A percentile compares a stretch with the other conserved stretches of the same genome.
Evolutionary conservation across 352 stramenopile genomes (phyloP).

Genomic region (Phytopythium litorale): DNA sequence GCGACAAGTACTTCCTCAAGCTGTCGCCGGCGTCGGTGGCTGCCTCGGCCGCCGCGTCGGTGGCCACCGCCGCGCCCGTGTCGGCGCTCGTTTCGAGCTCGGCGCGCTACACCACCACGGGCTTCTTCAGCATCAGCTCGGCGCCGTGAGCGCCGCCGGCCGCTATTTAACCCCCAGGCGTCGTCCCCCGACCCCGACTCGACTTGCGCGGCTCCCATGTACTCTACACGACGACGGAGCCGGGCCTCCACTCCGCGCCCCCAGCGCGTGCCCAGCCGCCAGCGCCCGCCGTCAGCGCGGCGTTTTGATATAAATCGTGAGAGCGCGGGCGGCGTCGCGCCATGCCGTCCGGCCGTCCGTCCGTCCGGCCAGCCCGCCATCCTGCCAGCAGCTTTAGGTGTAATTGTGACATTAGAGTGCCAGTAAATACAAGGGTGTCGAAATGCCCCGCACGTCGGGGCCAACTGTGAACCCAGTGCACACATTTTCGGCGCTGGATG

Average conservation of each 20-base stretch:
- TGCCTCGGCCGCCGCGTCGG: neutral
- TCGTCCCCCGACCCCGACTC: too few relatives aligned
- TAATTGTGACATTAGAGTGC: slow-evolving; percentile 1
- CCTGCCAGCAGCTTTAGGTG: neutral
- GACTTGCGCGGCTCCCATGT: neutral
- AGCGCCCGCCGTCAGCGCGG: neutral
- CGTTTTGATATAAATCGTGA: neutral
- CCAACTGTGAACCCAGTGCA: neutral
- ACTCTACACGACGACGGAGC: neutral
- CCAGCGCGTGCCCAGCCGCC: too few relatives aligned
- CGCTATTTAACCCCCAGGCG: neutral
- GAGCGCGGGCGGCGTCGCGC: too few relatives aligned
- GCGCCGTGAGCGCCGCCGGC: slow-evolving; percentile 17
- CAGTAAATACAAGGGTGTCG: neutral
- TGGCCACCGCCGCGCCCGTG: slow-evolving; percentile 34
- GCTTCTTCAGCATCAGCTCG: slow-evolving; percentile 71
- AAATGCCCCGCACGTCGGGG: neutral
- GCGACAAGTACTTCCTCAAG: slow-evolving; percentile 75
- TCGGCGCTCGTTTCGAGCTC: slow-evolving; percentile 67
- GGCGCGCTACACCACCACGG: slow-evolving; percentile 52
- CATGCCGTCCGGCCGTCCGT: neutral
- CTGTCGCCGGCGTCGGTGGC: slow-evolving; percentile 28
- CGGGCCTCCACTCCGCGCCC: too few relatives aligned
- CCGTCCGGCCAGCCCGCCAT: too few relatives aligned
- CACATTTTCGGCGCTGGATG: too few relatives aligned